These are phyloP conservation scores for Globisporangium megalacanthum DNA, from an alignment of 352 stramenopile genomes.

Conservation along the genomic window DNA sequence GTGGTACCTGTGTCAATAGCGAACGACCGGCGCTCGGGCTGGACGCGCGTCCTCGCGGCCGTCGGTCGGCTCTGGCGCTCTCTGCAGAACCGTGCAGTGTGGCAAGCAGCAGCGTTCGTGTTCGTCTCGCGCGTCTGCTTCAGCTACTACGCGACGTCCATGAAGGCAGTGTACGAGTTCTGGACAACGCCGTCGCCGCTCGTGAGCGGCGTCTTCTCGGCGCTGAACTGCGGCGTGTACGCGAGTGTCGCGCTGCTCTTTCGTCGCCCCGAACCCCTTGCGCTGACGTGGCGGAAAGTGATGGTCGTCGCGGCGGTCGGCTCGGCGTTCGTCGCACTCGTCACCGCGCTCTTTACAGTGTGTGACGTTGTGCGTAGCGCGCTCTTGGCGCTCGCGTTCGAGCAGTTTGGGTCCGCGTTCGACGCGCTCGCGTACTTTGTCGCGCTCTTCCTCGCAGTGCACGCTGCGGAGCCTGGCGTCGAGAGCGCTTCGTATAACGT, in stretches of 20 bases:
- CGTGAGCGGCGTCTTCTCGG: conserved; percentile 37
- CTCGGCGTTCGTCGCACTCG: conserved; percentile 28
- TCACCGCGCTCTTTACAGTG: conserved; percentile 45
- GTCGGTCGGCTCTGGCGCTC: conserved; percentile 25
- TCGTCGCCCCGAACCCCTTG: conserved; percentile 4
- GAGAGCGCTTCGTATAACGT: conserved; percentile 47
- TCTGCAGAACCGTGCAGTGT: conserved; percentile 30
- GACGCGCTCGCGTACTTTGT: conserved; percentile 57
- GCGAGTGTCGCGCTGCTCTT: conserved; percentile 28
- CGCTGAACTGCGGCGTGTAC: conserved; percentile 40
- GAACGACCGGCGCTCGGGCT: background rate
- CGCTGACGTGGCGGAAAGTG: conserved; percentile 34
- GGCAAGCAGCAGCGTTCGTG: conserved; percentile 32
- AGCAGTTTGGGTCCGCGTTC: conserved; percentile 40
- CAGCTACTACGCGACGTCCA: conserved; percentile 50
- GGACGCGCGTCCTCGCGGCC: conserved; percentile 9
- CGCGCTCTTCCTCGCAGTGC: conserved; percentile 36
- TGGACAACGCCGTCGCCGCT: conserved; percentile 37
- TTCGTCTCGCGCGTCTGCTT: conserved; percentile 49
- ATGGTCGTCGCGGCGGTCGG: conserved; percentile 27
- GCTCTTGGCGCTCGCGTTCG: conserved; percentile 35
- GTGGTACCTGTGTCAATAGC: no score
- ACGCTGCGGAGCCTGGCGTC: conserved; percentile 37
- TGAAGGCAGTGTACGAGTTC: conserved; percentile 55
- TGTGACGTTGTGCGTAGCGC: conserved; percentile 52